Base-by-base conservation (phyloP, 2,329 filamentous ascomycete genomes). In the Tolypocladium inflatum region DNA sequence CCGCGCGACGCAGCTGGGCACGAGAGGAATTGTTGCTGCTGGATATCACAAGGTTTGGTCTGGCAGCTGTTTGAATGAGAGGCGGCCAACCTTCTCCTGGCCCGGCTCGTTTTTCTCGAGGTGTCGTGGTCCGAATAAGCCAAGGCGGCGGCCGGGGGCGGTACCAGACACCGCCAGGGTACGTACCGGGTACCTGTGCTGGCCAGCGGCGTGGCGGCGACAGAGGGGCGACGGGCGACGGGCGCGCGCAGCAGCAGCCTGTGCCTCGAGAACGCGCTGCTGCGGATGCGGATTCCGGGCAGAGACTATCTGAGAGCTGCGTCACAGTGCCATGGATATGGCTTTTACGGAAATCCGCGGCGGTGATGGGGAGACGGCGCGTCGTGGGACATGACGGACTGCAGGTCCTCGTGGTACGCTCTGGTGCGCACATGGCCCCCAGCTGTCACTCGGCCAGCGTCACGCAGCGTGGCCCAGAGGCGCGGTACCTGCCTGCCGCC, bases 111-210 rank as follows among this genome's bases (percentile, higher is more conserved):
- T 71, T 72, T 73, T 72, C 67, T 71, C 66, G 63, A 71, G 69
- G 66, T 72, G 70, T 73, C 70, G 70, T 72, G 70, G 70, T 71
- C 69, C 68, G 70, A 73, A 72, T 71, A 72, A 71, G 70, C 70
- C 70, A 68, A 60, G 52, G 55, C 43, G 42, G 26, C 50, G 30
- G n/a, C 55, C 37, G 41, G 41, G 38, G 38, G 56, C 35, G 41
- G 26, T 53, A 43, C 39, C 55, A 15, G 42, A 35, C 26, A 30
- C 19, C 42, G 9, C 35, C 19, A 3, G 3, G 42, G 53, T 55
- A 58, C 43, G 43, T 55, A 55, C 23, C 53, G 21, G 54, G 45
- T 56, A 58, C 57, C 37, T 45, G 30, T 13, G 15, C 41, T 33
- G 54, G 41, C 51, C 26, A 43, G 35, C n/a, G 42, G 23, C 35